Evolutionary conservation across 345 rosid species (phyloP).

Genomic region (Aegle marmelos): DNA sequence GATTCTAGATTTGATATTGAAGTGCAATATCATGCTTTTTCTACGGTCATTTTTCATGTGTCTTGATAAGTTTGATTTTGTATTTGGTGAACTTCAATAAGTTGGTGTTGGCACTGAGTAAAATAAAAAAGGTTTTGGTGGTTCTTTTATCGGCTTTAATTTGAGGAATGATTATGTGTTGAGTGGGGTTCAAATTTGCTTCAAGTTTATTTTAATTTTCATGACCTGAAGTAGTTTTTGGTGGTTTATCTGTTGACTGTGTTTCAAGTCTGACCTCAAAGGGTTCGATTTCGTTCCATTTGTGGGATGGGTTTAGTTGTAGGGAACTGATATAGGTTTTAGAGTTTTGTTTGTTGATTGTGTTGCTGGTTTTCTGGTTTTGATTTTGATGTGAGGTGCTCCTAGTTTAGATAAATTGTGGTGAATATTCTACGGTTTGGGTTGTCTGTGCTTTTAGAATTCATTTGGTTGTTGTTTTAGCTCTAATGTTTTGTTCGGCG

Average conservation of each 20-base stretch:
- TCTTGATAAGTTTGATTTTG: not conserved
- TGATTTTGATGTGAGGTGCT: not conserved
- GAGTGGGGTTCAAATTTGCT: not conserved
- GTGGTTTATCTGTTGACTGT: not conserved
- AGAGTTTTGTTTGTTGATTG: not conserved
- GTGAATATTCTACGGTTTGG: not conserved
- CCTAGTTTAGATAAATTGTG: not conserved
- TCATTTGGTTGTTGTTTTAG: not conserved
- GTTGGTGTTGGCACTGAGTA: not conserved
- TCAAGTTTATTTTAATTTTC: constrained; percentile 6
- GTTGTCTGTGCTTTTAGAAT: not conserved
- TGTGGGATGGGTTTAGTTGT: constrained; percentile 9
- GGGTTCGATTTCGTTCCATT: not conserved
- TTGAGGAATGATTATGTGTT: not conserved
- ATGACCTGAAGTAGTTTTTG: constrained; percentile 3
- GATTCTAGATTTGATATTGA: not conserved
- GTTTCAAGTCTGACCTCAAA: not conserved
- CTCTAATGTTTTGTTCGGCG: not conserved
- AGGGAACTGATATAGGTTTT: not conserved
- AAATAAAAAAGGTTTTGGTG: constrained; percentile 5
- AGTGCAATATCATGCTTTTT: not conserved
- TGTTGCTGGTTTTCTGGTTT: not conserved
- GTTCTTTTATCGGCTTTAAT: constrained; percentile 1
- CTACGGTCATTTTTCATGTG: not conserved
- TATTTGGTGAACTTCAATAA: not conserved